Percentiles rank a stretch among this genome's conserved stretches.
phyloP scores from a whole-genome alignment of 768 basidiomycete genomes.

The Hemileccinum impolitum region DNA sequence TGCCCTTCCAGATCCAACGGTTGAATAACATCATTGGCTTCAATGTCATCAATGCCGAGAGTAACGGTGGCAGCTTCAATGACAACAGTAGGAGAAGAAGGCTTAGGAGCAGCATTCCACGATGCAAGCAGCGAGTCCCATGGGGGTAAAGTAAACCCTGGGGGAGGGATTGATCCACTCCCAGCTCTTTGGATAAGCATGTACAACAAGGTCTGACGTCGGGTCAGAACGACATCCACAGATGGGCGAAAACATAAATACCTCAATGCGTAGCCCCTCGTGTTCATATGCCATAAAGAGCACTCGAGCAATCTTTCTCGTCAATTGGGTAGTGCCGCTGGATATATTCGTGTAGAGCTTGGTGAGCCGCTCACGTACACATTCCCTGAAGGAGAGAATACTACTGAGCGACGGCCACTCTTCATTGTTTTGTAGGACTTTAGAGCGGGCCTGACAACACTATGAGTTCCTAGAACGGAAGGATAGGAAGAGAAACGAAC shows the following conservation, averaged over 20 bases:
- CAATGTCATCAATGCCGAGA: constrained; percentile 82
- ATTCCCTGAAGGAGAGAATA: constrained; percentile 75
- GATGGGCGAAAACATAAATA: constrained; percentile 17
- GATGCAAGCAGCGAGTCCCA: constrained; percentile 55
- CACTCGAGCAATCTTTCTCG: constrained; percentile 69
- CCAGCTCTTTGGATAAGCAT: constrained; percentile 88
- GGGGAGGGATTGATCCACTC: constrained; percentile 73
- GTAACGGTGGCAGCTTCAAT: constrained; percentile 57
- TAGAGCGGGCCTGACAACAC: constrained; percentile 69
- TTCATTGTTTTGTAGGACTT: constrained; percentile 72
- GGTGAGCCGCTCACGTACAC: constrained; percentile 70
- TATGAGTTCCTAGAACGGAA: not conserved
- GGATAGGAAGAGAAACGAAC: constrained; percentile 40
- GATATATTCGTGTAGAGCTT: constrained; percentile 72
- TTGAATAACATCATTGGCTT: constrained; percentile 55
- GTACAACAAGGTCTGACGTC: constrained; percentile 73
- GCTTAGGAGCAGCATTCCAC: constrained; percentile 47
- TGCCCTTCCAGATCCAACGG: constrained; percentile 41
- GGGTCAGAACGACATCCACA: constrained; percentile 3
- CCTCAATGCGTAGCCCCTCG: constrained; percentile 84
- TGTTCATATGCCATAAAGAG: constrained; percentile 92
- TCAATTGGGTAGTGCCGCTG: constrained; percentile 46
- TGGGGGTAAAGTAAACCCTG: constrained; percentile 66
- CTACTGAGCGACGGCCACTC: constrained; percentile 80
- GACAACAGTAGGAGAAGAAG: constrained; percentile 43